These are phyloP conservation scores for Eucalyptus polybractea DNA, from an alignment of 345 rosid genomes.

Conservation along the genomic window DNA sequence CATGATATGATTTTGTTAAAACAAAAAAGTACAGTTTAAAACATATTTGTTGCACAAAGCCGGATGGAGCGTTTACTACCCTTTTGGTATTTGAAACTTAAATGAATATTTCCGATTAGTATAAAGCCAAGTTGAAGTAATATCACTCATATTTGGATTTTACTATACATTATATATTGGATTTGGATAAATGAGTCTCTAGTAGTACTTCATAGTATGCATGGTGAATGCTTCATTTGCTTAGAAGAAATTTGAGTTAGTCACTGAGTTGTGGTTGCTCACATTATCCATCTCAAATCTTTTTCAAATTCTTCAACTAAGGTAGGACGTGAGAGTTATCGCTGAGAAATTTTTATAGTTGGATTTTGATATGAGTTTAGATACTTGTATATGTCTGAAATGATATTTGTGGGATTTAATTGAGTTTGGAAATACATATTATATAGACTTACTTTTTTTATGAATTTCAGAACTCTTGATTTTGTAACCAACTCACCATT, in stretches of 20 bases:
- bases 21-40: too few species aligned
- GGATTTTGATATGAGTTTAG: neutral
- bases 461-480: too few species aligned
- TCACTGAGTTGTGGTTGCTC: too few species aligned
- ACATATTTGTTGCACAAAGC: neutral
- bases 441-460: too few species aligned
- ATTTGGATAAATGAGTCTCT: neutral
- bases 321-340: too few species aligned
- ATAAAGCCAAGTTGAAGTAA: neutral
- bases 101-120: neutral
- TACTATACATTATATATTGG: neutral
- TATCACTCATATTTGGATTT: too few species aligned
- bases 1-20: neutral
- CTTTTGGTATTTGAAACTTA: neutral
- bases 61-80: neutral
- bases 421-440: neutral
- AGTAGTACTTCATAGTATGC: neutral
- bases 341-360: fast-evolving
- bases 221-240: fast-evolving
- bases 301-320: neutral
- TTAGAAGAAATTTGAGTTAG: neutral
- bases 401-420: too few species aligned
- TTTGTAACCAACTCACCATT: neutral
- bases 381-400: neutral
- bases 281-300: too few species aligned